Conservation (phyloP, 306 rosid genomes). For the Luffa acutangula region DNA sequence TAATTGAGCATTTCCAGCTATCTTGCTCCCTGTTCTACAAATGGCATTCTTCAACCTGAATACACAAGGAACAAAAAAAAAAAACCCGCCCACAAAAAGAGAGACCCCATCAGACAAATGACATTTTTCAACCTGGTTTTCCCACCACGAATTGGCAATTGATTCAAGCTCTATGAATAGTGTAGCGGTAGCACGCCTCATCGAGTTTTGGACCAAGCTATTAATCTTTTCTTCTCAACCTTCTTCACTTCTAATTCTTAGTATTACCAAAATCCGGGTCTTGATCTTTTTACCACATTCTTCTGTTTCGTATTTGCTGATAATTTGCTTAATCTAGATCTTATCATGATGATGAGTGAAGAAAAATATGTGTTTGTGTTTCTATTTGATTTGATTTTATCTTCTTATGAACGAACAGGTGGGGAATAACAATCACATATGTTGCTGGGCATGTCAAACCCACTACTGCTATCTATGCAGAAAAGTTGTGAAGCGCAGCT, state of each 20-base stretch:
- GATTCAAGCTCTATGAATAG: background rate
- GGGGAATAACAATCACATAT: constrained; percentile 72
- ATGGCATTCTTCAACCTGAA: background rate
- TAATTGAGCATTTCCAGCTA: background rate
- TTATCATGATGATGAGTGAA: background rate
- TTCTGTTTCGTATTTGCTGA: background rate
- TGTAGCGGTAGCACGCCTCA: background rate
- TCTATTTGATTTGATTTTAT: background rate
- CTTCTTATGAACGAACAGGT: constrained; percentile 33
- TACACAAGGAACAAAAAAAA: too few relatives aligned
- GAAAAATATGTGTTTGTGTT: background rate
- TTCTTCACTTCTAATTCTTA: background rate
- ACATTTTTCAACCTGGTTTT: background rate
- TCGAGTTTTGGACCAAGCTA: background rate
- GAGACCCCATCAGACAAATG: background rate
- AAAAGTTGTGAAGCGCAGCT: constrained; percentile 47
- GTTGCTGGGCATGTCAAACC: constrained; percentile 80
- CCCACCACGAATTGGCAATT: background rate
- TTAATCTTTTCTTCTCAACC: background rate
- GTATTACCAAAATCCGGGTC: background rate
- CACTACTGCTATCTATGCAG: constrained; percentile 81
- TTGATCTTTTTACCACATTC: background rate
- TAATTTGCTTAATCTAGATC: background rate
- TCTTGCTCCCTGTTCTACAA: background rate
- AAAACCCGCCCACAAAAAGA: too few relatives aligned